Percentiles rank a stretch among this genome's conserved stretches.
Evolutionary conservation across 2,329 filamentous ascomycete species (phyloP).

Genomic region (Epichloe coenophiala): DNA sequence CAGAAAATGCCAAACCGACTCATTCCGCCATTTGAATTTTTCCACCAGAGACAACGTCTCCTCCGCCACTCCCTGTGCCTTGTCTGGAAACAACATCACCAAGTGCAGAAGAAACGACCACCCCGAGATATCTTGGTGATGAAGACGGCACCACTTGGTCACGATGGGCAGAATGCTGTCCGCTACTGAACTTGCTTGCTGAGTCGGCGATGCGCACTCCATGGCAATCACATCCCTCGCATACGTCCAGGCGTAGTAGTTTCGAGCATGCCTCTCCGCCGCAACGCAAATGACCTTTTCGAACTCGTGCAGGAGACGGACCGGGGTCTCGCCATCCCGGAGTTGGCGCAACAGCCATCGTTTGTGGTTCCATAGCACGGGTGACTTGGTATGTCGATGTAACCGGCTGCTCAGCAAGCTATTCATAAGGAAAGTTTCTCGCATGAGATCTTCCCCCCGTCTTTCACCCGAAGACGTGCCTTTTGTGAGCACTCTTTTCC

Average conservation of each 20-base stretch:
- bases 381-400: slow-evolving; percentile 77
- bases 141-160: slow-evolving; percentile 46
- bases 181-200: slow-evolving; percentile 9
- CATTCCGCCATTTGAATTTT: slow-evolving; percentile 45
- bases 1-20: slow-evolving; percentile 54
- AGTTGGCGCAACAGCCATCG: slow-evolving; percentile 47
- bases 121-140: slow-evolving; percentile 60
- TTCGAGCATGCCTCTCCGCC: slow-evolving; percentile 63
- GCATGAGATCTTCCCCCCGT: slow-evolving; percentile 1
- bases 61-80: slow-evolving; percentile 17
- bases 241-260: slow-evolving; percentile 77
- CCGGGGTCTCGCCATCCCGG: slow-evolving; percentile 12
- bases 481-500: slow-evolving; percentile 47
- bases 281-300: slow-evolving; percentile 46
- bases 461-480: slow-evolving; percentile 3
- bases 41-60: slow-evolving; percentile 34
- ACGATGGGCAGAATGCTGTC: slow-evolving; percentile 21
- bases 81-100: slow-evolving; percentile 20
- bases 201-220: neutral
- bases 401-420: slow-evolving; percentile 63
- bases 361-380: slow-evolving; percentile 68
- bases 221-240: slow-evolving; percentile 42
- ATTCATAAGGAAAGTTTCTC: slow-evolving; percentile 50
- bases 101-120: slow-evolving; percentile 56
- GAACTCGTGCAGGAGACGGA: slow-evolving; percentile 27